A percentile compares a stretch with the other conserved stretches of the same genome.
Evolutionary conservation across 2,329 filamentous ascomycete genomes (phyloP).

Genomic region (Trichophyton schoenleinii): DNA sequence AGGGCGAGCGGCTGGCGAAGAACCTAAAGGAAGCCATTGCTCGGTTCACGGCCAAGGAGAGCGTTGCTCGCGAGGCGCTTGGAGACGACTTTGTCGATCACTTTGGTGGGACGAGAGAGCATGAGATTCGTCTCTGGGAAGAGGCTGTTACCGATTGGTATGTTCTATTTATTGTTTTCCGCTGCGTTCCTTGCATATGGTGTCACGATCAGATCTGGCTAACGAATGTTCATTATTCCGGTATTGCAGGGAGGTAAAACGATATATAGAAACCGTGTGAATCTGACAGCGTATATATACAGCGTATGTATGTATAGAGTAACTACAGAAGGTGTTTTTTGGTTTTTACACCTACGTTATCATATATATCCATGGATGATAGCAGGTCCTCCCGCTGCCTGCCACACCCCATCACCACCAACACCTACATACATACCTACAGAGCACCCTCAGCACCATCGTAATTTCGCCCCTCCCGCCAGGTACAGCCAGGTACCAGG

Average conservation of each 20-base stretch:
- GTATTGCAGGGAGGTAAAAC: conserved; percentile 53
- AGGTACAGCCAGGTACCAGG: too few relatives aligned
- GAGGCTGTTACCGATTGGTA: conserved; percentile 96
- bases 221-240: conserved; percentile 8
- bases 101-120: conserved; percentile 80
- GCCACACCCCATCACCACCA: too few relatives aligned
- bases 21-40: conserved; percentile 72
- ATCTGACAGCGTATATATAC: conserved; percentile 4
- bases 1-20: conserved; percentile 69
- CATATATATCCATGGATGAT: too few relatives aligned
- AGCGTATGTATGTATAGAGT: neutral
- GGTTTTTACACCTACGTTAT: too few relatives aligned
- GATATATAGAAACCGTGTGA: conserved; percentile 66
- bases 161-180: conserved; percentile 27
- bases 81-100: conserved; percentile 94
- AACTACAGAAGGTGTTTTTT: too few relatives aligned
- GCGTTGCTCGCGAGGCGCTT: conserved; percentile 84
- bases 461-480: too few relatives aligned
- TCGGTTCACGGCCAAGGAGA: conserved; percentile 62
- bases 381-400: too few relatives aligned
- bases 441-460: too few relatives aligned
- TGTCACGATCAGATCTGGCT: neutral
- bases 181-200: neutral
- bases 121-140: conserved; percentile 83
- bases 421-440: too few relatives aligned